A percentile compares a stretch with the other conserved stretches of the same genome.
Conservation (phyloP, 305 asterid species). For the Solanum aculeatissimum region DNA sequence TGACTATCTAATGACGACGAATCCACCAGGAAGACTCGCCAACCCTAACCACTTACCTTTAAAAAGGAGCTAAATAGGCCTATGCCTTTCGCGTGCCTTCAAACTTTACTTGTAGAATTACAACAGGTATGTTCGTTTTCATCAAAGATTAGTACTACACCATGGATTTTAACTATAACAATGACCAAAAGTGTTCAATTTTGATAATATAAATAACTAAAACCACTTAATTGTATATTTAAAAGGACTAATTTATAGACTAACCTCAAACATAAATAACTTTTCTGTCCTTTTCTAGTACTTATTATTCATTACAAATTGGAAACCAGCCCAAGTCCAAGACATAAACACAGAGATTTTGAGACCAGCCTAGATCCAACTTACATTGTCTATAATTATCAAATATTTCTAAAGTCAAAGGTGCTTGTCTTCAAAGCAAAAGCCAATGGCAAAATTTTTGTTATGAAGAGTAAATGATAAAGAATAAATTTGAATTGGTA, state of each 20-base stretch:
- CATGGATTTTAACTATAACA: not conserved
- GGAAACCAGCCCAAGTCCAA: not conserved
- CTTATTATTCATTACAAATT: not conserved
- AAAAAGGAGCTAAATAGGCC: too few relatives aligned
- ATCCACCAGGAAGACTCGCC: too few relatives aligned
- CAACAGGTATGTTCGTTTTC: not conserved
- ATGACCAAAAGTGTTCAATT: not conserved
- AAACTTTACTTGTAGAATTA: not conserved
- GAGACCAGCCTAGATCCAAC: not conserved
- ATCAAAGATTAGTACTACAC: not conserved
- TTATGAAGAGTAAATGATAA: not conserved
- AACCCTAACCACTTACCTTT: too few relatives aligned
- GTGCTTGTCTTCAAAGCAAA: not conserved
- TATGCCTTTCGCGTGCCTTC: not conserved
- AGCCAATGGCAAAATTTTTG: not conserved
- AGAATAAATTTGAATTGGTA: fast-evolving
- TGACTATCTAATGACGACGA: too few relatives aligned
- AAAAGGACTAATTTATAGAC: not conserved
- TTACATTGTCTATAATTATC: not conserved
- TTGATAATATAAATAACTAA: not conserved
- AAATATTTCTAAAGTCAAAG: not conserved
- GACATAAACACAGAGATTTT: not conserved
- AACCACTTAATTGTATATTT: not conserved
- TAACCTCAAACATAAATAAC: not conserved
- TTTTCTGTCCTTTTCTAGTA: not conserved